Evolutionary conservation across 2,329 filamentous ascomycete species (phyloP).

Genomic region (Scytalidium lignicola): DNA sequence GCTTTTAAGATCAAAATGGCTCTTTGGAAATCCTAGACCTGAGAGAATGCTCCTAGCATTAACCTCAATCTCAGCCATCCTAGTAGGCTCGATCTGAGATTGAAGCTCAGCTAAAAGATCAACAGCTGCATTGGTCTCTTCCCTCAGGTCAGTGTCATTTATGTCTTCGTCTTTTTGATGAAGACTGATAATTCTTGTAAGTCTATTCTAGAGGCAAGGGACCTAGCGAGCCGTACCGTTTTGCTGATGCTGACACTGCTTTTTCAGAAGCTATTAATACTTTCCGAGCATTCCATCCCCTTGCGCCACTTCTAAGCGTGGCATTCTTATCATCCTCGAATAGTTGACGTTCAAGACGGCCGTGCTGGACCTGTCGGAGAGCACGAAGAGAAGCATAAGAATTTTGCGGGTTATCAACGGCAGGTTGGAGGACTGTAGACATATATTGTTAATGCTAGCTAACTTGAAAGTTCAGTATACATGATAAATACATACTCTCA

Average conservation of each 20-base stretch:
- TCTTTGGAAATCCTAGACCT: constrained; percentile 67
- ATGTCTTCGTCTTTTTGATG: constrained; percentile 53
- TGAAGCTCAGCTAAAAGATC: constrained; percentile 68
- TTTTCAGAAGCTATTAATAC: constrained; percentile 65
- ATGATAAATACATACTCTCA: constrained; percentile 37
- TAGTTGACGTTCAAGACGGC: constrained; percentile 56
- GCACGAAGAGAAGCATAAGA: constrained; percentile 53
- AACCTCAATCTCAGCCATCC: constrained; percentile 57
- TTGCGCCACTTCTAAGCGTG: constrained; percentile 65
- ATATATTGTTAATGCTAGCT: not conserved
- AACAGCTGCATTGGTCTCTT: constrained; percentile 63
- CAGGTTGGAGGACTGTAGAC: constrained; percentile 47
- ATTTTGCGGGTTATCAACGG: constrained; percentile 51
- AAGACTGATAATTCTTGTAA: constrained; percentile 24
- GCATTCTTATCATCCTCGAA: constrained; percentile 71
- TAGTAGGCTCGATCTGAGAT: constrained; percentile 60
- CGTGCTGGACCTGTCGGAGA: constrained; percentile 56
- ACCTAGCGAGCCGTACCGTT: constrained; percentile 20
- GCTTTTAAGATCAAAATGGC: constrained; percentile 53
- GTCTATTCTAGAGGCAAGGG: not conserved
- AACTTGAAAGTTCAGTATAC: too few relatives aligned
- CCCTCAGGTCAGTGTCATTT: constrained; percentile 48
- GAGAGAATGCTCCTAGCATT: constrained; percentile 61
- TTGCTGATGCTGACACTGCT: constrained; percentile 48
- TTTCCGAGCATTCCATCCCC: constrained; percentile 73